phyloP scores from a whole-genome alignment of 305 asterid species.

The Solanum chacoense region DNA sequence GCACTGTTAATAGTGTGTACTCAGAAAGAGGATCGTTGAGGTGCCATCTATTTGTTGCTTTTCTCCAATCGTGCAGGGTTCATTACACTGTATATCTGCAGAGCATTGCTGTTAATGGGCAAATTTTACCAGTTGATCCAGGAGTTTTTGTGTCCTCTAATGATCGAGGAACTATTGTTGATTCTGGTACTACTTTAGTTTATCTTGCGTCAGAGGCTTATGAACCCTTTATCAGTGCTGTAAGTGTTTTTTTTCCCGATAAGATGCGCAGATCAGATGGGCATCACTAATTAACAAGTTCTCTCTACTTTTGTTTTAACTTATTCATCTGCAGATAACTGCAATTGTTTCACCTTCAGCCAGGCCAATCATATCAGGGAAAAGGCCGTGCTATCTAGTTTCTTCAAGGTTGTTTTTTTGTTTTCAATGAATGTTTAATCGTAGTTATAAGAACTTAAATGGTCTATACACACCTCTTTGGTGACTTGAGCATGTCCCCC shows the following conservation, averaged over 20 bases:
- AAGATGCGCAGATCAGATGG: background rate
- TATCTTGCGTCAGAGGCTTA: constrained; percentile 84
- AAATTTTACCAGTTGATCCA: constrained; percentile 60
- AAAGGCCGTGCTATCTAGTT: constrained; percentile 54
- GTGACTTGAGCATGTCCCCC: background rate
- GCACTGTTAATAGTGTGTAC: background rate
- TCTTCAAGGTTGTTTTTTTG: constrained; percentile 35
- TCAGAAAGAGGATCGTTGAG: background rate
- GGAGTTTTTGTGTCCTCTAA: constrained; percentile 60
- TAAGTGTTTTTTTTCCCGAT: constrained; percentile 24
- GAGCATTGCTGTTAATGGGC: constrained; percentile 82
- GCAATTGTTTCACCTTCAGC: constrained; percentile 49
- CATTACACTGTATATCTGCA: constrained; percentile 81
- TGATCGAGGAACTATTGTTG: constrained; percentile 68
- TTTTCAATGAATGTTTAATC: background rate
- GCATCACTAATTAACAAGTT: background rate
- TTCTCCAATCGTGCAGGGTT: constrained; percentile 37
- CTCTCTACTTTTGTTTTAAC: background rate
- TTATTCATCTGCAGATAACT: constrained; percentile 43
- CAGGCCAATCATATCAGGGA: constrained; percentile 35
- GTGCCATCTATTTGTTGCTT: background rate
- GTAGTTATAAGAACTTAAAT: background rate
- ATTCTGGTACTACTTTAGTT: constrained; percentile 89
- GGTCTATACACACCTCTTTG: background rate
- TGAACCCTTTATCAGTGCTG: constrained; percentile 74